A percentile compares a stretch with the other conserved stretches of the same genome.
Evolutionary conservation across 768 basidiomycete genomes (phyloP).

Genomic region (Kwoniella bestiolae): DNA sequence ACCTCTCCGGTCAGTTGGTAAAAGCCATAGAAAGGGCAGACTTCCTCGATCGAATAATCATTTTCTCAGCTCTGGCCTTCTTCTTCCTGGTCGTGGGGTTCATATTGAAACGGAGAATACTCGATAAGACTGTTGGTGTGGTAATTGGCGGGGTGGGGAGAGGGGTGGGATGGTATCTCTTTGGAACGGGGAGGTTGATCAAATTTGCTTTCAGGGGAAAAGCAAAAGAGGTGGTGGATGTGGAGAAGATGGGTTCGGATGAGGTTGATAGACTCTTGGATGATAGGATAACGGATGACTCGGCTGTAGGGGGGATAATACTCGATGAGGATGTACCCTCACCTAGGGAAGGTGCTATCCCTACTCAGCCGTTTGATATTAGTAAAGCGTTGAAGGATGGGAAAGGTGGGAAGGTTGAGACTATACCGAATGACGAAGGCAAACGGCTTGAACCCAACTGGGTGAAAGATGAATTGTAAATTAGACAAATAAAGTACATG

Average conservation of each 20-base stretch:
- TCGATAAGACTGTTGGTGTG: slow-evolving; percentile 72
- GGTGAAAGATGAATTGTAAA: slow-evolving; percentile 4
- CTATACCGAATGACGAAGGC: neutral
- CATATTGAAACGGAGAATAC: slow-evolving; percentile 82
- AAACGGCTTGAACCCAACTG: neutral
- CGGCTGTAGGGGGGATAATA: neutral
- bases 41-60: slow-evolving; percentile 86
- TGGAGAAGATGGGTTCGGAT: neutral
- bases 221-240: neutral
- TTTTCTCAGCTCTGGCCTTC: slow-evolving; percentile 76
- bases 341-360: neutral
- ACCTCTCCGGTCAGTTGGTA: slow-evolving; percentile 80
- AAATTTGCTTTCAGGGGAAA: slow-evolving; percentile 22
- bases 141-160: slow-evolving; percentile 16
- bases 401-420: slow-evolving; percentile 15
- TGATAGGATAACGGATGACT: neutral
- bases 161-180: slow-evolving; percentile 82
- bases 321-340: slow-evolving; percentile 11
- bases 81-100: slow-evolving; percentile 83
- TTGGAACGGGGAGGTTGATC: slow-evolving; percentile 44
- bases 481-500: neutral
- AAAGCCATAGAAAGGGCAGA: slow-evolving; percentile 87
- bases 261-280: neutral
- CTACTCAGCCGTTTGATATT: slow-evolving; percentile 7
- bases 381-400: neutral